Evolutionary conservation across 495 filamentous ascomycete genomes (phyloP).

Genomic region (Penicillium mononematosum): DNA sequence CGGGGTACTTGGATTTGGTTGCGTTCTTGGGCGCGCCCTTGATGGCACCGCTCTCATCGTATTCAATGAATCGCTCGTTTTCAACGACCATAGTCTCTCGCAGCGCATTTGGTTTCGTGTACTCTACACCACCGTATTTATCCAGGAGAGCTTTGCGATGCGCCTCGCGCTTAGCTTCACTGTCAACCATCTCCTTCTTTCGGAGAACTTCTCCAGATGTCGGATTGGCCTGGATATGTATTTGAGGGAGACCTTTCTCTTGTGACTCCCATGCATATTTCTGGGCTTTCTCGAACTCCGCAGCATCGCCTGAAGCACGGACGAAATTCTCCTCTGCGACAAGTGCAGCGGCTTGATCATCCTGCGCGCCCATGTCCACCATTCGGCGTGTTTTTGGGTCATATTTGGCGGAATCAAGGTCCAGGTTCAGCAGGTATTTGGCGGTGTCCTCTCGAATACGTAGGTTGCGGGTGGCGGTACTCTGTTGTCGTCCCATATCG

Average conservation of each 20-base stretch:
- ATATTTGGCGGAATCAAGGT: slow-evolving; percentile 95
- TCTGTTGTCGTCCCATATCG: slow-evolving; percentile 92
- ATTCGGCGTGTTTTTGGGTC: slow-evolving; percentile 96
- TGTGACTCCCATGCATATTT: slow-evolving; percentile 93
- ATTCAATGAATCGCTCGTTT: slow-evolving; percentile 89
- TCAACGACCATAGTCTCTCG: slow-evolving; percentile 69
- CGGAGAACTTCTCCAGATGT: slow-evolving; percentile 84
- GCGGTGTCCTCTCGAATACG: slow-evolving; percentile 94
- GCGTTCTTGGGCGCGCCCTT: slow-evolving; percentile 78
- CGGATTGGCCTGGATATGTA: slow-evolving; percentile 93
- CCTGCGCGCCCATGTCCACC: slow-evolving; percentile 81
- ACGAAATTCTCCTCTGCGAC: slow-evolving; percentile 96
- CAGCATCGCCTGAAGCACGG: slow-evolving; percentile 86
- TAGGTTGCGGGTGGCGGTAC: slow-evolving; percentile 84
- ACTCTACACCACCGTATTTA: slow-evolving; percentile 78
- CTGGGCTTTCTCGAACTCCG: slow-evolving; percentile 88
- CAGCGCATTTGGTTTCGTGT: slow-evolving; percentile 59
- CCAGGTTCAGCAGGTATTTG: slow-evolving; percentile 94
- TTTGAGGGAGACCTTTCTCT: slow-evolving; percentile 70
- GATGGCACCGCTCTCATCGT: slow-evolving; percentile 83
- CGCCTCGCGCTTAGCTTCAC: slow-evolving; percentile 62
- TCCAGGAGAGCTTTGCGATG: slow-evolving; percentile 71
- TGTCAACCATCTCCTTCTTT: slow-evolving; percentile 72
- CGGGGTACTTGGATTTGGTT: slow-evolving; percentile 83
- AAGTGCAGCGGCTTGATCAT: slow-evolving; percentile 78